Conservation (phyloP, 1,284 basidiomycete species). For the Tilletia caries region DNA sequence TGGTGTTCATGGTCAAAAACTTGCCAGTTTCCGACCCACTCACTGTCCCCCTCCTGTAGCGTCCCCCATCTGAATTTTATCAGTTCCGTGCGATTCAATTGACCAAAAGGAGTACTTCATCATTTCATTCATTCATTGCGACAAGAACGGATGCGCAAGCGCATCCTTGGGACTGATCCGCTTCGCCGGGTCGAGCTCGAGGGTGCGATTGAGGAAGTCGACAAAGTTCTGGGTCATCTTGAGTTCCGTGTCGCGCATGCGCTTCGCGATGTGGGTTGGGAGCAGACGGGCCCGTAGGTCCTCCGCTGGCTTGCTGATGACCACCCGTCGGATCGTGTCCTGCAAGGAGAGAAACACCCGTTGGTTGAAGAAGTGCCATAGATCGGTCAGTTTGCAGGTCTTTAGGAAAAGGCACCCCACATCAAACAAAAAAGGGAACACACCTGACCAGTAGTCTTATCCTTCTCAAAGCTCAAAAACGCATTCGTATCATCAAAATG, state of each 20-base stretch:
- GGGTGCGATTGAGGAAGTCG: constrained; percentile 85
- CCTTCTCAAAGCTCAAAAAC: constrained; percentile 42
- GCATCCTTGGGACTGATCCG: constrained; percentile 84
- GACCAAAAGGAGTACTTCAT: too few relatives aligned
- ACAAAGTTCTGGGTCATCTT: constrained; percentile 79
- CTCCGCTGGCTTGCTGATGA: constrained; percentile 75
- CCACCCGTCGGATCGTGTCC: constrained; percentile 76
- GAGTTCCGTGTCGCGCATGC: constrained; percentile 81
- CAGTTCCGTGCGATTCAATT: too few relatives aligned
- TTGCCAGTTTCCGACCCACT: too few relatives aligned
- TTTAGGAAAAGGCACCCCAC: too few relatives aligned
- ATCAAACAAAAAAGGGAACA: too few relatives aligned
- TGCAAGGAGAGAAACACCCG: constrained; percentile 47
- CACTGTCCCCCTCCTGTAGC: too few relatives aligned
- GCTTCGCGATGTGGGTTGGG: constrained; percentile 67
- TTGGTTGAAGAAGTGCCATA: not conserved
- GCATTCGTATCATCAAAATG: constrained; percentile 85
- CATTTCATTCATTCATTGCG: too few relatives aligned
- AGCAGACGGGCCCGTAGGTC: constrained; percentile 79
- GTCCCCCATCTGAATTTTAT: too few relatives aligned
- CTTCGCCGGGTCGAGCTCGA: constrained; percentile 82
- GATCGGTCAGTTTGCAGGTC: constrained; percentile 11
- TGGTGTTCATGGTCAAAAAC: too few relatives aligned
- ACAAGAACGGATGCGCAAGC: constrained; percentile 74
- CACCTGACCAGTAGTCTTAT: constrained; percentile 39